A percentile compares a stretch with the other conserved stretches of the same genome.
These are phyloP conservation scores for Globisporangium splendens DNA, from an alignment of 352 stramenopile species.

Conservation along the genomic window DNA sequence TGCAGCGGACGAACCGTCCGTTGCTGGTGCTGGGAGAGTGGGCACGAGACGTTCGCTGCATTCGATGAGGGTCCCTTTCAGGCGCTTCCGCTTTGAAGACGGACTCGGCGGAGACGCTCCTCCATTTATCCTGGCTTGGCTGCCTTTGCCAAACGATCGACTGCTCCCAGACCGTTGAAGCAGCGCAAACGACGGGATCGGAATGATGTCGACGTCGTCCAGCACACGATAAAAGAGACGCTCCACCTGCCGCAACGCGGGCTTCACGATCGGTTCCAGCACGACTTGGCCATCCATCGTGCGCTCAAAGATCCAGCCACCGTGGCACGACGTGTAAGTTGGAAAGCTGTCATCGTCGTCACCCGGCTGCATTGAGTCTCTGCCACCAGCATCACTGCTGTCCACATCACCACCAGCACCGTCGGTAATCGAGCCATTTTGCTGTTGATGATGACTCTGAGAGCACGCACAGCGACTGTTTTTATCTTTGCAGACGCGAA, in stretches of 20 bases:
- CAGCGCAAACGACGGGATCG: slow-evolving; percentile 32
- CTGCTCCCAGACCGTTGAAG: background rate
- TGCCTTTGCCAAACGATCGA: background rate
- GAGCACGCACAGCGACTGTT: slow-evolving; percentile 57
- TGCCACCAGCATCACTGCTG: background rate
- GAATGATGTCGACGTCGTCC: slow-evolving; percentile 59
- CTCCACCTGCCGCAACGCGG: slow-evolving; percentile 60
- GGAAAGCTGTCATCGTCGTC: slow-evolving; percentile 8
- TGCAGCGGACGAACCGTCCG: slow-evolving; percentile 6
- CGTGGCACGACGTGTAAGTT: slow-evolving; percentile 42
- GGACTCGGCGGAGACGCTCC: slow-evolving; percentile 23
- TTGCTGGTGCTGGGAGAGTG: slow-evolving; percentile 7
- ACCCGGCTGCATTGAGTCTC: background rate
- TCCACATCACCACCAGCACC: no score
- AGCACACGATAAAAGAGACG: slow-evolving; percentile 78
- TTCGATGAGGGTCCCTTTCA: slow-evolving; percentile 71
- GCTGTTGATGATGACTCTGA: slow-evolving; percentile 31
- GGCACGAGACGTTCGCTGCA: slow-evolving; percentile 77
- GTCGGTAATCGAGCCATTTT: background rate
- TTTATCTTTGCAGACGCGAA: slow-evolving; percentile 78
- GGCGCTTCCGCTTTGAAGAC: slow-evolving; percentile 44
- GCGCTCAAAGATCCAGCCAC: slow-evolving; percentile 83
- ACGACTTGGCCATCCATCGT: slow-evolving; percentile 84
- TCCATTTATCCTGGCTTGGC: no score
- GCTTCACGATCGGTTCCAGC: slow-evolving; percentile 61